Conservation (phyloP, 768 basidiomycete species). For the Amanita brunnescens region DNA sequence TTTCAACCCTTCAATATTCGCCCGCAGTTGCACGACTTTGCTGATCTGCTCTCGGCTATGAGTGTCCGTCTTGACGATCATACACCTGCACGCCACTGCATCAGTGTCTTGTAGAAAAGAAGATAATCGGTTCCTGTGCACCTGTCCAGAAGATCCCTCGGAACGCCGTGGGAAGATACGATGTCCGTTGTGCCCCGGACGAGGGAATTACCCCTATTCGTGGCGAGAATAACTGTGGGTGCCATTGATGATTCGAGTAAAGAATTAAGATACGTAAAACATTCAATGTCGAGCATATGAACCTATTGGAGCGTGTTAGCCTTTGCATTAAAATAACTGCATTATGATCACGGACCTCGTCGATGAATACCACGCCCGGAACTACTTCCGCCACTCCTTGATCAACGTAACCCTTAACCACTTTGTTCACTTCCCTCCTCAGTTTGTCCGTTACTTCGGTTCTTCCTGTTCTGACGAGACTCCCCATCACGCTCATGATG, state of each 20-base stretch:
- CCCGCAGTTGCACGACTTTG: conserved; percentile 79
- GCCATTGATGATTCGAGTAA: conserved; percentile 95
- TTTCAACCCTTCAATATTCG: conserved; percentile 78
- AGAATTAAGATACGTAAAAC: conserved; percentile 96
- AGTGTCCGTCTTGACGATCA: conserved; percentile 89
- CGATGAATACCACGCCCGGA: conserved; percentile 96
- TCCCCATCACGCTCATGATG: conserved; percentile 97
- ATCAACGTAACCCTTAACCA: conserved; percentile 95
- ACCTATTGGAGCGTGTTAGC: conserved; percentile 43
- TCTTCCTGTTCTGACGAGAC: conserved; percentile 81
- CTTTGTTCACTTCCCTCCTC: conserved; percentile 91
- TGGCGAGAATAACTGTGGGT: conserved; percentile 94
- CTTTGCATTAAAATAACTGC: not conserved
- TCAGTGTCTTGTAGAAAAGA: not conserved
- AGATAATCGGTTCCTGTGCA: conserved; percentile 24
- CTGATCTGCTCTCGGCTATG: conserved; percentile 81
- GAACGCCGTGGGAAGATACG: conserved; percentile 86
- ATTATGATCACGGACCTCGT: conserved; percentile 59
- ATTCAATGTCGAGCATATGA: conserved; percentile 99
- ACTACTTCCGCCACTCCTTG: conserved; percentile 98
- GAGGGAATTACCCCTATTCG: conserved; percentile 87
- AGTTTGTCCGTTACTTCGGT: conserved; percentile 98
- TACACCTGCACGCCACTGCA: conserved; percentile 42
- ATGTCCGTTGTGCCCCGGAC: conserved; percentile 93
- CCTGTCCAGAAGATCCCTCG: conserved; percentile 90